Conservation (phyloP, 768 basidiomycete species). For the Crepidotus variabilis region DNA sequence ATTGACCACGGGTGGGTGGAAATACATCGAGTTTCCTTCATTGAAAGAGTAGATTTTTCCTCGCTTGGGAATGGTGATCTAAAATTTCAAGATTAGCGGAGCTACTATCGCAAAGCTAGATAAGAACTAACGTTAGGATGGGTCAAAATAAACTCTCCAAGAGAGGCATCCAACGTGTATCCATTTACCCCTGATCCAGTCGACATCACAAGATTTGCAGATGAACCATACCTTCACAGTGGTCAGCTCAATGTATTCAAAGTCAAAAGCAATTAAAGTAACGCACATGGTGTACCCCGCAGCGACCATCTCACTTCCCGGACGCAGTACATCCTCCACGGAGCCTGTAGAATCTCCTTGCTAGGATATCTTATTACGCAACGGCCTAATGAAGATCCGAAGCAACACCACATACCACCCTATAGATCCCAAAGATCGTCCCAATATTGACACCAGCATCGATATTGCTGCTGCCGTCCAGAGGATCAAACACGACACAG, state of each 20-base stretch:
- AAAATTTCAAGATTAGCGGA: conserved; percentile 10
- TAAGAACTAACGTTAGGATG: conserved; percentile 76
- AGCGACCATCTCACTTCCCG: conserved; percentile 96
- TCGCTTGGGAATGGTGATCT: conserved; percentile 90
- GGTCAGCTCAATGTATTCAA: conserved; percentile 3
- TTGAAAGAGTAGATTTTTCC: conserved; percentile 99
- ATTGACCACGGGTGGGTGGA: conserved; percentile 72
- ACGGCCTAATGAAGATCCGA: background rate
- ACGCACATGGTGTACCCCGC: conserved; percentile 95
- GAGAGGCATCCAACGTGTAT: conserved; percentile 91
- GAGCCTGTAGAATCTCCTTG: conserved; percentile 73
- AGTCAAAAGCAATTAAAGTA: background rate
- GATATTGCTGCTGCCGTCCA: conserved; percentile 95
- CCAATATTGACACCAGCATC: conserved; percentile 98
- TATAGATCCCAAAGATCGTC: conserved; percentile 97
- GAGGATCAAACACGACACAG: conserved; percentile 97
- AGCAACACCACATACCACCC: conserved; percentile 55
- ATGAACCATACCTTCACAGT: conserved; percentile 69
- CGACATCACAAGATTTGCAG: conserved; percentile 92
- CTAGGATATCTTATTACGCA: conserved; percentile 33
- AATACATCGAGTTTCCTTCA: conserved; percentile 97
- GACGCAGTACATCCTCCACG: conserved; percentile 84
- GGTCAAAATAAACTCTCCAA: conserved; percentile 98
- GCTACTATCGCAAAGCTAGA: background rate
- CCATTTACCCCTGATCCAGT: conserved; percentile 97